Base-by-base conservation (phyloP, 1,139 yeast genomes). In the Sugiyamaella sp. region DNA sequence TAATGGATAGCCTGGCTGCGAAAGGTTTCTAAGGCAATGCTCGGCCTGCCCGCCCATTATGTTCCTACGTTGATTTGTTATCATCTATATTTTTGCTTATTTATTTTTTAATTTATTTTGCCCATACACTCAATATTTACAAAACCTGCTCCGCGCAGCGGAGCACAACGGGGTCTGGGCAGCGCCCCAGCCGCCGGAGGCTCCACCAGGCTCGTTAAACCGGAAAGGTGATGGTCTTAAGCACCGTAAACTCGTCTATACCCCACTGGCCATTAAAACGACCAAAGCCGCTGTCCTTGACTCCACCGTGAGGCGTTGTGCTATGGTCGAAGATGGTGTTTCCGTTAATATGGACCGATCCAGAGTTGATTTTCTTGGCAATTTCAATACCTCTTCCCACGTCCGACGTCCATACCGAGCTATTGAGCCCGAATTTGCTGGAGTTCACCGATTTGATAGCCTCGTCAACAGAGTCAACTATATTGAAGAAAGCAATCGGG, bases 1-100 rank as follows among this genome's bases (percentile, higher is more conserved):
- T 90, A 19, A 86, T 89, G 5, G 86, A 88, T 62, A 80, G 80
- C 60, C 68, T 90, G 53, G 86, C 89, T 2, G 74, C 75, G 52
- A 74, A 78, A 57, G 95, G 95, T 0, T 78, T 81, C 54, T 88
- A 70, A 66, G 12, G 14, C 37, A 14, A 32, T 17, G 17, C 39
- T 20, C 39, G 14, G 2, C 35, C 14, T n/a, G n/a, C n/a, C n/a
- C n/a, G n/a, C n/a, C 35, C 35, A 46, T 21, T 21, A 20, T 37
- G 24, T 3, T 17, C 43, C 37, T 20, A n/a, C n/a, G n/a, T n/a
- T n/a, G n/a, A n/a, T n/a, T n/a, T n/a, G n/a, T n/a, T 14, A 44
- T 17, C 6, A 29, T 25, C 12, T 8, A 8, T 25, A 35, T 35
- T 8, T 10, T 14, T 8, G 19, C 16, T n/a, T 17, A 17, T n/a